Conservation (phyloP, 2,329 filamentous ascomycete species). For the Ophiostoma australiae region DNA sequence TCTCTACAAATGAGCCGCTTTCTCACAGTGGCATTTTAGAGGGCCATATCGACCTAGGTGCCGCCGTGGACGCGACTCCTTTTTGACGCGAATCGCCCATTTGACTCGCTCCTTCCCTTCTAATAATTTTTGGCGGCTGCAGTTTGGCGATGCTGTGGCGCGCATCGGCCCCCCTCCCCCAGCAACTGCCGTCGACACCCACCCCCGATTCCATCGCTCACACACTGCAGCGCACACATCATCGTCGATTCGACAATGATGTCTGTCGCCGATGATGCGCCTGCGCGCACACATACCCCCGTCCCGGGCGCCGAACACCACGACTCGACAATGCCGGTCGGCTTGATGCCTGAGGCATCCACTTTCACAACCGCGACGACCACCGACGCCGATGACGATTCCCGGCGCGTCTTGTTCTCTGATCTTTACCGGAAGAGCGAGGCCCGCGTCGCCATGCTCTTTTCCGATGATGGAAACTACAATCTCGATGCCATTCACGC, state of each 20-base stretch:
- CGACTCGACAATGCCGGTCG: slow-evolving; percentile 37
- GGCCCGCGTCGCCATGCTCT: slow-evolving; percentile 70
- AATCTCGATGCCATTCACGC: slow-evolving; percentile 51
- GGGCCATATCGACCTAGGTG: slow-evolving; percentile 42
- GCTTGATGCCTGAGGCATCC: slow-evolving; percentile 55
- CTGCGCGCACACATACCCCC: slow-evolving; percentile 48
- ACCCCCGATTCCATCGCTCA: neutral
- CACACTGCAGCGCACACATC: neutral
- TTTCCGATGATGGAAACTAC: slow-evolving; percentile 54
- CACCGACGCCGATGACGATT: slow-evolving; percentile 60
- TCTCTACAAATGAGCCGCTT: slow-evolving; percentile 51
- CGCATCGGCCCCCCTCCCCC: slow-evolving; percentile 10
- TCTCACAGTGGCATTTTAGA: slow-evolving; percentile 48
- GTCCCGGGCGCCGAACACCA: slow-evolving; percentile 38
- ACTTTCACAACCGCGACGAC: slow-evolving; percentile 19
- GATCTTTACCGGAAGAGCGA: slow-evolving; percentile 74
- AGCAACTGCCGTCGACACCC: slow-evolving; percentile 8
- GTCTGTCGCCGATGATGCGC: slow-evolving; percentile 58
- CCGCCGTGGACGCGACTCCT: slow-evolving; percentile 48
- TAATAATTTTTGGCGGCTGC: slow-evolving; percentile 18
- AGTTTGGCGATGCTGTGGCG: slow-evolving; percentile 23
- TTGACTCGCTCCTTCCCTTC: slow-evolving; percentile 28
- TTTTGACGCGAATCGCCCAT: slow-evolving; percentile 27
- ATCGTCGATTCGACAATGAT: slow-evolving; percentile 44
- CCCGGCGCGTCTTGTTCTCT: slow-evolving; percentile 67